Evolutionary conservation across 2,329 filamentous ascomycete species (phyloP), one percentile per base, ranked within the genome.

Genomic region (Exophiala lecanii-corni): DNA sequence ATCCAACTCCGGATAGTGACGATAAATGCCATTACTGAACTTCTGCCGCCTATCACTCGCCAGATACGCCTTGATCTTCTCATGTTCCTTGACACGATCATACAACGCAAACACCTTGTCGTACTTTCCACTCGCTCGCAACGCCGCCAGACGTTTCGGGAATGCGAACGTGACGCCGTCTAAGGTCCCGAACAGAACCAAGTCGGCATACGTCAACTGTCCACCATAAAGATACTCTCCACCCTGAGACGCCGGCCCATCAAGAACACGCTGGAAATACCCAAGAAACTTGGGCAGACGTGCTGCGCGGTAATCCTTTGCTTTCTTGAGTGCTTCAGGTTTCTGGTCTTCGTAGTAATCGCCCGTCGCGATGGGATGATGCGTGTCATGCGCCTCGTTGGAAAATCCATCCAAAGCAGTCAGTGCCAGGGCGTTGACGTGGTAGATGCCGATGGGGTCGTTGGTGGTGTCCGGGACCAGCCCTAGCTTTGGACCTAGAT

Each of bases 311-410:
- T 81, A 87, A 42, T 80, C 72, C 31, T 67, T 67, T 6, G 76
- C 72, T 49, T 72, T 75, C 45, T 69, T 71, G 57, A 79, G 65
- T 12, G 79, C 71, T 59, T 86, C 85, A 1, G 71, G 67, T 60
- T 82, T 86, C 64, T 91, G 86, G 18, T 89, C 82, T 57, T 88
- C 83, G 56, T 89, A 91, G 60, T 81, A 84, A 3, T 75, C 59
- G 1, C 62, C 59, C 0, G 67, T 58, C 2, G 76, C 72, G 39
- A 87, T 67, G 1, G 86, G 86, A 57, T 91, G 86, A 60, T 91
- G 86, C 18, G 78, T 80, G 55, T 89, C 83, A 59, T 89, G 86
- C 1, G 78, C 62, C 65, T 89, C 86, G 53, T 82, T 80, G 56
- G 76, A 77, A 35, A 89, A 62, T 1, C 76, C 76, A 55, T 91